phyloP scores from a whole-genome alignment of 176 grass and related monocot species.

The Neostapfia colusana region DNA sequence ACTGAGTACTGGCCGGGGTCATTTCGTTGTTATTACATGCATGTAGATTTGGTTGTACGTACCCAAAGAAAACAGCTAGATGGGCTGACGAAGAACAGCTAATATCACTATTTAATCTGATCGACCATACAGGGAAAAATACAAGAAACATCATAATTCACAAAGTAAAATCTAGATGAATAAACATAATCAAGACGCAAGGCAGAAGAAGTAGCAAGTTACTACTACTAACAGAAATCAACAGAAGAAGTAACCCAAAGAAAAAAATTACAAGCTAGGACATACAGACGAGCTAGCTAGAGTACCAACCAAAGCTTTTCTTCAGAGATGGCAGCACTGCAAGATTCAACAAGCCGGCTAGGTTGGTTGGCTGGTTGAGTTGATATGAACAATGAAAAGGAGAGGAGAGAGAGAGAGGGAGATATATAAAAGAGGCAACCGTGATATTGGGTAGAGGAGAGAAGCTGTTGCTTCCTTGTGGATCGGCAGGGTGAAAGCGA shows the following conservation, averaged over 20 bases:
- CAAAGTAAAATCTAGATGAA: background rate
- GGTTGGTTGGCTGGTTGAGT: constrained; percentile 22
- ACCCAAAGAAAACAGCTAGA: background rate
- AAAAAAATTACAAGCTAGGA: constrained; percentile 7
- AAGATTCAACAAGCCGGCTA: background rate
- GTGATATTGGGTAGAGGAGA: constrained; percentile 42
- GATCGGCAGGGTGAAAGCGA: constrained; percentile 38
- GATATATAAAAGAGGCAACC: constrained; percentile 47
- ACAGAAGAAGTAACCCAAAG: background rate
- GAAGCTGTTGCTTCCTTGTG: constrained; percentile 46
- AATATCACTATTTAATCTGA: background rate
- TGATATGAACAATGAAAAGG: constrained; percentile 1
- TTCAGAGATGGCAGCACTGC: background rate
- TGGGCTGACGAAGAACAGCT: background rate
- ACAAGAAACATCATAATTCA: background rate
- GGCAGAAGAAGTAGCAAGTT: background rate
- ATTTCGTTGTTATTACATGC: background rate
- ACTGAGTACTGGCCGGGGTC: background rate
- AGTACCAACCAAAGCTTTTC: constrained; percentile 28
- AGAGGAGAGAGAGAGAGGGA: background rate
- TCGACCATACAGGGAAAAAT: background rate
- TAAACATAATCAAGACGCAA: background rate
- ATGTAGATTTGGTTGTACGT: background rate
- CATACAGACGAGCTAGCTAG: background rate
- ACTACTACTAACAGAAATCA: background rate